Conservation (phyloP, 2,329 filamentous ascomycete genomes). For the Chalaropsis thielavioides region DNA sequence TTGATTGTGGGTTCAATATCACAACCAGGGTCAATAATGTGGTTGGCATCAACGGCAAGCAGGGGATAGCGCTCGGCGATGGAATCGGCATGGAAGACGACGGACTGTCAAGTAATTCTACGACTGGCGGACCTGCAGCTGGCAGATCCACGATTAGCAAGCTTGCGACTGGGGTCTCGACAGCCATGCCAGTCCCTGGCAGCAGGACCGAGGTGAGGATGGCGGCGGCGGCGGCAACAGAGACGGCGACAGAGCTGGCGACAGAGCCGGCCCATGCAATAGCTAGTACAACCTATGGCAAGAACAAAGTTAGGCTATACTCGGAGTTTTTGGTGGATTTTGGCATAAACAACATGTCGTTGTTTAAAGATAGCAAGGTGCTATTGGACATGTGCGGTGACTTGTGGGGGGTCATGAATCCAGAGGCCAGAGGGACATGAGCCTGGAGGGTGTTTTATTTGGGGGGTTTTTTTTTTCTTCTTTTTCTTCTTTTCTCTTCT, state of each 20-base stretch:
- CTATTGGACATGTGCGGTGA: conserved; percentile 6
- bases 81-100: background rate
- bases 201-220: no score
- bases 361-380: conserved; percentile 7
- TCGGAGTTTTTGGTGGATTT: conserved; percentile 12
- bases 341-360: conserved; percentile 1
- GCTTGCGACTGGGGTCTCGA: background rate
- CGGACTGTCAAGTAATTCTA: no score
- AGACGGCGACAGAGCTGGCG: background rate
- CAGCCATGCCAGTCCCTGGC: no score
- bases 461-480: no score
- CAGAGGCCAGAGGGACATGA: background rate
- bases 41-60: conserved; percentile 1
- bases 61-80: background rate
- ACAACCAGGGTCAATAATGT: conserved; percentile 7
- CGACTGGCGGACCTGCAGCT: background rate
- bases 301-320: conserved; percentile 11
- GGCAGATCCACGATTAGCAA: background rate
- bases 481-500: no score
- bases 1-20: conserved; percentile 3
- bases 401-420: background rate
- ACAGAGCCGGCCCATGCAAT: background rate
- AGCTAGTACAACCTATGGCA: background rate
- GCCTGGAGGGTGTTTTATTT: no score
- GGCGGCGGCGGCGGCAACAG: background rate